Base-by-base conservation (phyloP, 768 basidiomycete genomes). In the Macrolepiota albuminosa region DNA sequence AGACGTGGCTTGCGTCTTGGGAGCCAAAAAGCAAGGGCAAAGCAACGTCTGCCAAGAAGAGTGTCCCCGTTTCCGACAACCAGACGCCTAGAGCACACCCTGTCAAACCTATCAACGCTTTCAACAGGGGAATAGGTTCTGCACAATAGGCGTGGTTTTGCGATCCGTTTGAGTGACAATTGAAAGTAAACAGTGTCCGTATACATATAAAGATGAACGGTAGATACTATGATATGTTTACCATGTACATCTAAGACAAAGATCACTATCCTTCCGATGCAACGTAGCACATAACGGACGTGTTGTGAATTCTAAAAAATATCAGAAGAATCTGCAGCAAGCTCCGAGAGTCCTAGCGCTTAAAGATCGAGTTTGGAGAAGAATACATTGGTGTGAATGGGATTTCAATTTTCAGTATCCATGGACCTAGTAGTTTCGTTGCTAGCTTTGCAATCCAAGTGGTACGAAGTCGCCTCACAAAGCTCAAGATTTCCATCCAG, bases 1-100 rank as follows among this genome's bases (percentile, higher is more conserved):
- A 79, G 64, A 68, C 54, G 2, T 89, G 87, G 87, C 75, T 89
- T 26, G 66, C 74, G n/a, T 71, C 74, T 18, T 54, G 40, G 40
- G 8, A 42, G 16, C 53, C 53, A 18, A 14, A n/a, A 9, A 21
- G 10, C 39, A 54, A 26, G 29, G 26, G 26, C 18, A 29, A 39
- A 53, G 52, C 13, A n/a, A 53, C 52, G 4, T 26, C 52, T 53
- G 52, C 52, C 26, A 9, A 37, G 9, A 29, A 26, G 52, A 53
- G 52, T 26, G 21, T 26, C 16, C 52, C 52, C 0, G 52, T 53
- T 4, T 9, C 26, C 3, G 16, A 37, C 8, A n/a, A 6, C 4
- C 37, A 53, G 24, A 2, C 16, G 16, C 37, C 37, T 8, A 53
- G 10, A 53, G 9, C 40, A 39, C 52, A 39, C 9, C 9, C 24